Conservation (phyloP, 345 rosid species). For the Psidium guajava region DNA sequence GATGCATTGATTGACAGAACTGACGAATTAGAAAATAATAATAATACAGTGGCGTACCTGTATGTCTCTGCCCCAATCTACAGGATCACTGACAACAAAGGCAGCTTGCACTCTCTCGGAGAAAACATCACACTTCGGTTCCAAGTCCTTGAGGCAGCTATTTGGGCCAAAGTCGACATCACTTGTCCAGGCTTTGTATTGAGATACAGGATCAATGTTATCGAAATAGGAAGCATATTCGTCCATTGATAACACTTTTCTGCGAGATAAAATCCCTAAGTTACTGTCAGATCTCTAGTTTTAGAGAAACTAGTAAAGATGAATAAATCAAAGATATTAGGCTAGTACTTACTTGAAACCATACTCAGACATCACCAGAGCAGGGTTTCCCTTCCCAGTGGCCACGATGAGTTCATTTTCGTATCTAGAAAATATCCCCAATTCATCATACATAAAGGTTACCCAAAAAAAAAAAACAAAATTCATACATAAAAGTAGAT, state of each 20-base stretch:
- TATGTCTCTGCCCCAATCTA: constrained; percentile 91
- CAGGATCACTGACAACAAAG: constrained; percentile 77
- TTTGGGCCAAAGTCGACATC: not conserved
- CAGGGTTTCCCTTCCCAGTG: constrained; percentile 83
- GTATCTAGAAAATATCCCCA: constrained; percentile 25
- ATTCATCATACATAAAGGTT: not conserved
- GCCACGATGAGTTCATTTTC: constrained; percentile 68
- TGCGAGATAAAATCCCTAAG: constrained; percentile 15
- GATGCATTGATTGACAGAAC: not conserved
- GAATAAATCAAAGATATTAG: not conserved
- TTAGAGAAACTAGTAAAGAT: not conserved
- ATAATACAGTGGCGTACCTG: constrained; percentile 35
- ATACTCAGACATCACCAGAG: constrained; percentile 66
- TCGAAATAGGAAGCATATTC: constrained; percentile 62
- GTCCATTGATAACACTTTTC: constrained; percentile 65
- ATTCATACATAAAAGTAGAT: no score
- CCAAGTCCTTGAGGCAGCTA: constrained; percentile 1
- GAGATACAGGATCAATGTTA: constrained; percentile 68
- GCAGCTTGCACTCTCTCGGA: constrained; percentile 63
- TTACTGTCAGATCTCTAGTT: not conserved
- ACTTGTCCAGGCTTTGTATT: constrained; percentile 47
- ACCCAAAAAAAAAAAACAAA: no score
- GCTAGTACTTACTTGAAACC: constrained; percentile 52
- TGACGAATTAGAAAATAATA: not conserved
- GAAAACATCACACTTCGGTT: constrained; percentile 8